Evolutionary conservation across 2,329 filamentous ascomycete species (phyloP), one percentile per base, ranked within the genome.

Genomic region (Diaporthe australafricana): DNA sequence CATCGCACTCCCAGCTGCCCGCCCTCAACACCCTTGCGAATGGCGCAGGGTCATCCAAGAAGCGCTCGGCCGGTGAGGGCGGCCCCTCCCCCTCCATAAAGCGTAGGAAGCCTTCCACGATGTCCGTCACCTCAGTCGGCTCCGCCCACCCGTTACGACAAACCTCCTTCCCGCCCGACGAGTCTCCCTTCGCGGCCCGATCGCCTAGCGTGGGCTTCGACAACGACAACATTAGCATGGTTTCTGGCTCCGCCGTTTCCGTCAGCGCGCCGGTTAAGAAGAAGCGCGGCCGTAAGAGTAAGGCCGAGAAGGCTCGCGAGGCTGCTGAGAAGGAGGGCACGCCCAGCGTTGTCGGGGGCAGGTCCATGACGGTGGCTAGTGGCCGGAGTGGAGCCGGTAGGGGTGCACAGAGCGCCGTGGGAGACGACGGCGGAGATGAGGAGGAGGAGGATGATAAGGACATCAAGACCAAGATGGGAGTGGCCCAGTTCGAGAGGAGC

Each of bases 111-210:
- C 87, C 91, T 7, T 94, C 92, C 16, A 88, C 82, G 74, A 84
- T 90, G 75, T 91, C 91, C 4, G 83, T 86, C 32, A 81, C 86
- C 11, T 89, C 89, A 9, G 66, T 70, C 57, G 76, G 78, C 20
- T 88, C 89, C 1, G 85, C 88, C 0, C 92, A 94, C 75, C 92
- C 92, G 1, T 88, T 96, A 1, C 92, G 94, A 48, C 93, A 95
- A 78, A 95, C 94, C 5, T 94, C 93, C 0, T 96, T 95, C 78
- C 92, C 93, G 0, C 93, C 93, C 32, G 91, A 90, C 72, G 84
- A 89, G 68, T 82, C 88, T 2, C 86, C 89, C 0, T 87, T 87
- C 50, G 85, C 82, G 75, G 86, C 86, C 22, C 88, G 92, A 20
- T 93, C 91, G 0, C 92, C 92, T 0, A 93, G 90, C 42, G 72